Evolutionary conservation across 805 yeast genomes (phyloP), one percentile per base, ranked within the genome.

Genomic region (Saturnispora kantuleensis): DNA sequence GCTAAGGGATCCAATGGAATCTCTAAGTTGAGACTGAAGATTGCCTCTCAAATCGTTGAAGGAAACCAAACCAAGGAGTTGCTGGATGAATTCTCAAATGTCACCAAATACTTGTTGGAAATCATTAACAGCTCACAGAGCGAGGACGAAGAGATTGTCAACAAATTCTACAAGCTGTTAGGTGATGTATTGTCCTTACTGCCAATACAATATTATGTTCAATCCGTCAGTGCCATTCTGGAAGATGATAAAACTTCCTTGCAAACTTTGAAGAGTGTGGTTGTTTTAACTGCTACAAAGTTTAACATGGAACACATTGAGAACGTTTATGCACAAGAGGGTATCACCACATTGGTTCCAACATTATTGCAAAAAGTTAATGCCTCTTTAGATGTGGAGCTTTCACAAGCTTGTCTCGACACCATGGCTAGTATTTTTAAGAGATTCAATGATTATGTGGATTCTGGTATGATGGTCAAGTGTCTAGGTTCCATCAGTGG

Each of bases 161-260:
- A 56, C 36, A 67, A 66, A 31, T 63, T 81, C 43, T 77, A 77
- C 57, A 70, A 68, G 26, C 62, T 85, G 41, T 68, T 90, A 50
- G 75, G 78, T 31, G 76, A 75, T 51, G 65, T 81, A 50, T 65
- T 90, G 47, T 77, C 78, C 47, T 67, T 87, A 49, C 67, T 90
- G 43, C 96, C 97, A 29, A 74, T 88, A 50, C 72, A 72, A 49
- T 74, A 77, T 51, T 89, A 85, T 59, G 81, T 82, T 28, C 67
- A 70, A 13, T 76, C 95, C 1, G 71, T 84, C 18, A 65, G 63
- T 16, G 60, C 68, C 0, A 66, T 75, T 50, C 56, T 67, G 35
- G 53, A 53, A 4, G 54, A 67, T 3, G 63, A 66, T 42, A 49
- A 59, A 2, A 54, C 76, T 10, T 65, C 67, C 3, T 58, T 69